Base-by-base conservation (phyloP, 768 basidiomycete genomes). In the Leucosporidium yakuticum region DNA sequence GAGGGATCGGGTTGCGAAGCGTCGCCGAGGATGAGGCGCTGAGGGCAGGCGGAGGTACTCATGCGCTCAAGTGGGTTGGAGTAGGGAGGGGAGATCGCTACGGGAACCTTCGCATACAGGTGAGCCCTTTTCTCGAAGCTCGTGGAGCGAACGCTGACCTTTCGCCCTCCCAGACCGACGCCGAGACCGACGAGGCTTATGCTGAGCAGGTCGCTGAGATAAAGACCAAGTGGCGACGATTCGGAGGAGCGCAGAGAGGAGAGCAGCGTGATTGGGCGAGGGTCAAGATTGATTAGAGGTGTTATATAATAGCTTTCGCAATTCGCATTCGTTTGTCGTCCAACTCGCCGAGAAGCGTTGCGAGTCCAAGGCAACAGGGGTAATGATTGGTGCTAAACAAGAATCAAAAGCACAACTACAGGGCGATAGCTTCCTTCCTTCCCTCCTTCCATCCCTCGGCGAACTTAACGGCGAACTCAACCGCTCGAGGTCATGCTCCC, bases 141-240 rank as follows among this genome's bases (percentile, higher is more conserved):
- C 48, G 20, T 7, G 19, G 4, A 47, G 19, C 5, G 15, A 19
- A 34, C 4, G 14, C 25, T 50, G 48, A 62, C 23, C 9, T 4
- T 9, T 7, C 58, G 9, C 7, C 15, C 36, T 12, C 6, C 17
- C 60, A 69, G 68, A 60, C 60, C 4, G 60, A 61, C 49, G 61
- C 62, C 23, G 56, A 36, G 48, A 60, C 49, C 14, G 69, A 69
- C 57, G 23, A 59, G 31, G 36, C 60, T 4, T 69, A 65, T 20
- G 64, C 60, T 8, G 50, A 60, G 4, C 69, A 69, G 39, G 69
- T 60, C 14, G 61, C 61, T 15, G n/a, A 50, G 44, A 69, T 69
- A 61, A 69, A 69, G 61, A 62, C 62, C 50, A 60, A 59, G 34
- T 69, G 69, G 69, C 19, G 69, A 23, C 56, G 56, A 14, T 69